These are phyloP conservation scores for Myrica gale DNA, from an alignment of 306 rosid species.

Conservation along the genomic window DNA sequence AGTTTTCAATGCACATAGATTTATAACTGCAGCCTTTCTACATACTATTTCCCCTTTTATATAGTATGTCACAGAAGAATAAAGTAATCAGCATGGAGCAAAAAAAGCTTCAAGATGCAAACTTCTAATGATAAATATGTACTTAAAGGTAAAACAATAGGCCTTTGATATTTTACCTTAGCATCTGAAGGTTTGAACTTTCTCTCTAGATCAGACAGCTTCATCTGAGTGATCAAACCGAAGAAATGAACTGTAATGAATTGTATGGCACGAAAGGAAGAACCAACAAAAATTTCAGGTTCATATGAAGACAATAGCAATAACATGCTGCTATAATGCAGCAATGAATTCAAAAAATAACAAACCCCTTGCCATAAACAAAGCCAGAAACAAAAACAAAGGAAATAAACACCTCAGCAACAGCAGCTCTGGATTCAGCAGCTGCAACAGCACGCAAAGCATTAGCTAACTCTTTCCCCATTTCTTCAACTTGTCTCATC, in stretches of 20 bases:
- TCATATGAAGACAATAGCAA: neutral
- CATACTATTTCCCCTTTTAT: neutral
- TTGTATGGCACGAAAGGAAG: neutral
- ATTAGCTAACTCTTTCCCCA: conserved; percentile 68
- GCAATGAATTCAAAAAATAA: neutral
- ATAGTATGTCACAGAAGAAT: neutral
- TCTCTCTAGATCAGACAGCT: conserved; percentile 60
- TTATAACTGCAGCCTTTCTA: neutral
- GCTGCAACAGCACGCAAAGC: conserved; percentile 66
- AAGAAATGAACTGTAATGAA: neutral
- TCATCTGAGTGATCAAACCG: conserved; percentile 48
- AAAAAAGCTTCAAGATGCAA: neutral
- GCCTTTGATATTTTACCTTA: conserved; percentile 42
- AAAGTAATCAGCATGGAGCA: neutral
- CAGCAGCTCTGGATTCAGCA: conserved; percentile 82
- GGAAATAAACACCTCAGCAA: conserved; percentile 64
- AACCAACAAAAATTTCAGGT: neutral
- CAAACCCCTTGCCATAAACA: neutral
- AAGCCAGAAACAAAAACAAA: neutral
- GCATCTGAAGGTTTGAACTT: conserved; percentile 43
- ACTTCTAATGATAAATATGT: neutral
- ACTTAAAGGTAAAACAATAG: neutral
- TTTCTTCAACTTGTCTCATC: conserved; percentile 79
- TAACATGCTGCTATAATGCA: neutral
- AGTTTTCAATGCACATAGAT: neutral